Conservation (phyloP, 2,329 filamentous ascomycete species). For the Fusarium incarnatum region DNA sequence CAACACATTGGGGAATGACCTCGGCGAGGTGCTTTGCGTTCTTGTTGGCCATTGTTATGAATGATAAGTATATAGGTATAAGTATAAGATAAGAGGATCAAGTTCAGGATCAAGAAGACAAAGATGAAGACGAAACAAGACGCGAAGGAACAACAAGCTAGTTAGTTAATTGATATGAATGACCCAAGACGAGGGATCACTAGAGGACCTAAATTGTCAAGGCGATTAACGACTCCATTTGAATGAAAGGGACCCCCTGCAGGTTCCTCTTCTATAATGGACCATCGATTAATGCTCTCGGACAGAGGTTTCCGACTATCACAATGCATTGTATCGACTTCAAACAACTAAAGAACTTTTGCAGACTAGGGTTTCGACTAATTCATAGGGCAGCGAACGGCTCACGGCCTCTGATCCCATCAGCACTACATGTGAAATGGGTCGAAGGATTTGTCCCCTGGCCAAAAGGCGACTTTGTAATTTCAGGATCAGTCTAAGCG, state of each 20-base stretch:
- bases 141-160: constrained; percentile 4
- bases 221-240: constrained; percentile 18
- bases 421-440: constrained; percentile 8
- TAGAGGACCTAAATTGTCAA: constrained; percentile 10
- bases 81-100: not conserved
- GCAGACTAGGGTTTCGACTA: constrained; percentile 12
- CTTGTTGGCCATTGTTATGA: constrained; percentile 35
- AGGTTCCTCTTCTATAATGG: not conserved
- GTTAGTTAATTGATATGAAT: not conserved
- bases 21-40: constrained; percentile 36
- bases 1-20: constrained; percentile 38
- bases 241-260: constrained; percentile 15
- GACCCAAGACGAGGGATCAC: not conserved
- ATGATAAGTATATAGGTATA: not conserved
- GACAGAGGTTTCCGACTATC: not conserved
- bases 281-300: not conserved
- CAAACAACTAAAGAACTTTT: constrained; percentile 10
- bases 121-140: not conserved
- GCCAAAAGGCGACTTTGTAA: constrained; percentile 13
- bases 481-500: constrained; percentile 20
- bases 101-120: not conserved
- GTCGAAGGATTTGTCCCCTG: constrained; percentile 29
- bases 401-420: not conserved
- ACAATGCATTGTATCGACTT: constrained; percentile 13
- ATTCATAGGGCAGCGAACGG: constrained; percentile 16